A percentile compares a stretch with the other conserved stretches of the same genome.
Conservation (phyloP, 2,329 filamentous ascomycete genomes). For the Penicillium sp. region DNA sequence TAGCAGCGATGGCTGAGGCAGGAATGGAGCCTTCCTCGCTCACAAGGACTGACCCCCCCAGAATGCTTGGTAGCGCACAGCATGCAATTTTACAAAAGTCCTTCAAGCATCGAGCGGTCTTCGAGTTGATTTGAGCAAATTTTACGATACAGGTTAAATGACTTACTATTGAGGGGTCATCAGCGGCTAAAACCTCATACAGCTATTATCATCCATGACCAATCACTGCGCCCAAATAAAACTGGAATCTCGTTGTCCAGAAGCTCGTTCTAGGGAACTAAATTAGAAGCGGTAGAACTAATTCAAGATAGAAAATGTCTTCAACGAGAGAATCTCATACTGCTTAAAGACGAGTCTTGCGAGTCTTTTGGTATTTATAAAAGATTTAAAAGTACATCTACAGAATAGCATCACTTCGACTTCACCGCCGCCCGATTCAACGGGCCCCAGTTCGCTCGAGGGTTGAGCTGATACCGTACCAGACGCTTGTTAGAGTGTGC, state of each 20-base stretch:
- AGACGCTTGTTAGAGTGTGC: slow-evolving; percentile 64
- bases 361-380: slow-evolving; percentile 5
- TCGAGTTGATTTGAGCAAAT: not conserved
- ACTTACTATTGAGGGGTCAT: too few relatives aligned
- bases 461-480: slow-evolving; percentile 87
- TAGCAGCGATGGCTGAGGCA: not conserved
- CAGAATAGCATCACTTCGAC: slow-evolving; percentile 5
- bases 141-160: too few relatives aligned
- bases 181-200: too few relatives aligned
- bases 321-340: not conserved
- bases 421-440: slow-evolving; percentile 56
- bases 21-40: not conserved
- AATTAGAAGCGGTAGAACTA: too few relatives aligned
- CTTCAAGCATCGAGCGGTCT: not conserved
- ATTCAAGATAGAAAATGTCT: not conserved
- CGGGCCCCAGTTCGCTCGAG: slow-evolving; percentile 91
- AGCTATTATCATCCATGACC: too few relatives aligned
- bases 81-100: not conserved
- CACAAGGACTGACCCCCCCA: not conserved
- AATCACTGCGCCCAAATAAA: too few relatives aligned
- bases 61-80: not conserved
- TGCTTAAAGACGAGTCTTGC: not conserved
- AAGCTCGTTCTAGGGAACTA: too few relatives aligned
- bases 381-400: not conserved
- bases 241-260: too few relatives aligned